Evolutionary conservation across 345 rosid genomes (phyloP).

Genomic region (Pugionium cornutum): DNA sequence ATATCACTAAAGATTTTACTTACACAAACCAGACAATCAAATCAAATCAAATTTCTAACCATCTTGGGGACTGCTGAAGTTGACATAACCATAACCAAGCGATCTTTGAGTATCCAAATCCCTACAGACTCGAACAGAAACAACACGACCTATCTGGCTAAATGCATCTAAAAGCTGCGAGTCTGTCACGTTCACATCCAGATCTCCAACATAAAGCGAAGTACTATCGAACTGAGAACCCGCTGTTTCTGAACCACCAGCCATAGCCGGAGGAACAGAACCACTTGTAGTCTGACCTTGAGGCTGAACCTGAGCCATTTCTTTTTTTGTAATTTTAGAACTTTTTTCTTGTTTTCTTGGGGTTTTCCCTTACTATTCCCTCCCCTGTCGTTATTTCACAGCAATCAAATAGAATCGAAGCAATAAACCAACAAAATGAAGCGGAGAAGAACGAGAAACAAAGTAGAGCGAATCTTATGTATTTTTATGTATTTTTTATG

Average conservation of each 20-base stretch:
- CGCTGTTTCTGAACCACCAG: constrained; percentile 16
- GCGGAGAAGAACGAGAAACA: not conserved
- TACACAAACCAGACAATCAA: not conserved
- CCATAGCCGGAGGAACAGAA: constrained; percentile 32
- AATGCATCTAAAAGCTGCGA: constrained; percentile 83
- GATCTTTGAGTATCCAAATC: constrained; percentile 76
- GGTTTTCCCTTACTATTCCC: constrained; percentile 50
- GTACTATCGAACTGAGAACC: constrained; percentile 62
- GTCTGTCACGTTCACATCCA: constrained; percentile 73
- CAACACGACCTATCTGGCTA: constrained; percentile 78
- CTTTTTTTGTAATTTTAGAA: constrained; percentile 10
- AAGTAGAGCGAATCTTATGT: not conserved
- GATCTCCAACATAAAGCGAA: constrained; percentile 93
- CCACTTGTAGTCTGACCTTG: constrained; percentile 45
- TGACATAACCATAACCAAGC: constrained; percentile 89
- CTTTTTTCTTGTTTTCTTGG: constrained; percentile 23
- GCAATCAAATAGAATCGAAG: constrained; percentile 30
- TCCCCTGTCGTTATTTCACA: constrained; percentile 65
- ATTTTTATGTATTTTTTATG: constrained; percentile 30
- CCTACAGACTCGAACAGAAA: constrained; percentile 79
- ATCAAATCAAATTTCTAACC: constrained; percentile 47
- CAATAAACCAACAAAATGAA: constrained; percentile 1
- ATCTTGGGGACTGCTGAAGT: constrained; percentile 69
- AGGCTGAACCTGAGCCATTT: constrained; percentile 66
- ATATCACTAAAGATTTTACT: not conserved